phyloP scores from a whole-genome alignment of 306 rosid species.

The Styphnolobium japonicum region DNA sequence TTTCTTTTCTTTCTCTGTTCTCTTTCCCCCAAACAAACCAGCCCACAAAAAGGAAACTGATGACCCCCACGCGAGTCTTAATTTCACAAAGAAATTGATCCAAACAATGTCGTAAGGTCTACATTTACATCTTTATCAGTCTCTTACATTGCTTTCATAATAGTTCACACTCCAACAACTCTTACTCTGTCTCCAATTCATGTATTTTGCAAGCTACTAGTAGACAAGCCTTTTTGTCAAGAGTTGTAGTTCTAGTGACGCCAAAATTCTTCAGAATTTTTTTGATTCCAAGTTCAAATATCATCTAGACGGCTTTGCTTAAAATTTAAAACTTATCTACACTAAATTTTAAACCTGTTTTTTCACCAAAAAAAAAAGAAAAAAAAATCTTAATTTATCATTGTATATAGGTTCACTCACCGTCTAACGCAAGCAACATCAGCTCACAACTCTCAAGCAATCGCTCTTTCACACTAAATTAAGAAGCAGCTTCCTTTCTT shows the following conservation, averaged over 20 bases:
- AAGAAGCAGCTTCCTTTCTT: not conserved
- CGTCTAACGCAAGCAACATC: not conserved
- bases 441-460: not conserved
- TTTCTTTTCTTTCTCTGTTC: not conserved
- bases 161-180: not conserved
- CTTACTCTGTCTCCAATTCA: not conserved
- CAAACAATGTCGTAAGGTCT: not conserved
- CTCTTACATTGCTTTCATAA: slow-evolving; percentile 1
- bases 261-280: too few relatives aligned
- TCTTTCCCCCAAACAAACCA: not conserved
- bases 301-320: too few relatives aligned
- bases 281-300: too few relatives aligned
- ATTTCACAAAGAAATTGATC: not conserved
- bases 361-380: too few relatives aligned
- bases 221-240: not conserved
- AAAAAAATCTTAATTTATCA: not conserved
- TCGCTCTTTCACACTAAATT: not conserved
- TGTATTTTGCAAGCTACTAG: not conserved
- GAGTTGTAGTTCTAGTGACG: too few relatives aligned
- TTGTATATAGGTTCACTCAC: not conserved
- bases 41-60: not conserved
- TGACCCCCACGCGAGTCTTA: not conserved
- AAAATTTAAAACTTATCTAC: too few relatives aligned
- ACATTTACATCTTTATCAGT: not conserved
- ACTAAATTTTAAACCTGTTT: too few relatives aligned